A percentile compares a stretch with the other conserved stretches of the same genome.
These are phyloP conservation scores for Ophiostoma australiae DNA, from an alignment of 2,329 filamentous ascomycete genomes.

Conservation along the genomic window DNA sequence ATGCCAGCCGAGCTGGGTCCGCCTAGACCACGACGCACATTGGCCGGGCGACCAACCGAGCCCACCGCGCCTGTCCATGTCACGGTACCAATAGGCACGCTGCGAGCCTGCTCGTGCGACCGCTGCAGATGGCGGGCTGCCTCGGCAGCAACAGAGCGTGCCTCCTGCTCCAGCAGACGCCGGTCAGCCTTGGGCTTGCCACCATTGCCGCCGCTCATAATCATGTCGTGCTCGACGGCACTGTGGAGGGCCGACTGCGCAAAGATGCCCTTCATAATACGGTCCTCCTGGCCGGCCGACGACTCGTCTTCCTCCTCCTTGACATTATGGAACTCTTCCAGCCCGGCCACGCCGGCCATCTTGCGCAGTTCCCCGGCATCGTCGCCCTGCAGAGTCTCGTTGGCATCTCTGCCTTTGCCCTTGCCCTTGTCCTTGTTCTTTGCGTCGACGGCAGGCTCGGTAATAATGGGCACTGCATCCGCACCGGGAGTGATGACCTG, in stretches of 20 bases:
- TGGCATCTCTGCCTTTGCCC: too few relatives aligned
- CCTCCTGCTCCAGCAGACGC: slow-evolving; percentile 74
- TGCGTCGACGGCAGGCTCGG: not conserved
- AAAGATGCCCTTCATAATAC: slow-evolving; percentile 85
- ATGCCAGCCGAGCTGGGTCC: slow-evolving; percentile 51
- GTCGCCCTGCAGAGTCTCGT: slow-evolving; percentile 12
- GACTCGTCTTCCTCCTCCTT: slow-evolving; percentile 40
- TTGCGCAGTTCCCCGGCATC: slow-evolving; percentile 34
- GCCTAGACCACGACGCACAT: slow-evolving; percentile 42
- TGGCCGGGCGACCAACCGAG: slow-evolving; percentile 63
- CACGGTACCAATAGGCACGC: slow-evolving; percentile 73
- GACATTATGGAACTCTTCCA: slow-evolving; percentile 54
- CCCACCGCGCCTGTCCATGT: slow-evolving; percentile 92
- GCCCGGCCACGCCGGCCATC: slow-evolving; percentile 53
- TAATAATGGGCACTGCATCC: slow-evolving; percentile 27
- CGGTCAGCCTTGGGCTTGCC: slow-evolving; percentile 68
- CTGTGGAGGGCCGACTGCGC: slow-evolving; percentile 79
- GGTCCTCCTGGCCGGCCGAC: slow-evolving; percentile 55
- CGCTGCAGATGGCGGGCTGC: slow-evolving; percentile 72
- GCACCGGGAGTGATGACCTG: slow-evolving; percentile 33
- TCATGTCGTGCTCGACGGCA: slow-evolving; percentile 89
- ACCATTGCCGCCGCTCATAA: slow-evolving; percentile 69
- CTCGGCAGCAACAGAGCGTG: slow-evolving; percentile 69
- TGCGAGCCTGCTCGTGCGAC: slow-evolving; percentile 66
- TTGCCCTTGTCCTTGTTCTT: slow-evolving; percentile 8